These are phyloP conservation scores for Penicillium corylophilum DNA, from an alignment of 2,329 filamentous ascomycete genomes.

Conservation along the genomic window DNA sequence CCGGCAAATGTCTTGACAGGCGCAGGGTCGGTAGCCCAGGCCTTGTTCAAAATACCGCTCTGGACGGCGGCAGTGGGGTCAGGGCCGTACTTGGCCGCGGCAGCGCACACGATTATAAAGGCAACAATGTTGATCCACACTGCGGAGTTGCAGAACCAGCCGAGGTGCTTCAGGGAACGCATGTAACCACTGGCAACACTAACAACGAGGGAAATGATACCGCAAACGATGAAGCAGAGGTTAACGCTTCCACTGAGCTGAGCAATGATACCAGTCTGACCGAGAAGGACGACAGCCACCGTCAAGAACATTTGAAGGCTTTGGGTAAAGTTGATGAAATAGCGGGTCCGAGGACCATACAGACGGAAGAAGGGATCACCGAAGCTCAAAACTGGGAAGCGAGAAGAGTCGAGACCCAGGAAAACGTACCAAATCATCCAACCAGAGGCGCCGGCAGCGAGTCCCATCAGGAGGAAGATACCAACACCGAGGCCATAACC, in stretches of 20 bases:
- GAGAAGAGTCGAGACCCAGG: slow-evolving; percentile 29
- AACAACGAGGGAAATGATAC: slow-evolving; percentile 22
- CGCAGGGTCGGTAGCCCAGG: slow-evolving; percentile 2
- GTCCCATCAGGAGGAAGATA: slow-evolving; percentile 25
- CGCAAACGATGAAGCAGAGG: slow-evolving; percentile 25
- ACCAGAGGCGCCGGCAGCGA: slow-evolving; percentile 16
- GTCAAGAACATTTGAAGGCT: slow-evolving; percentile 30
- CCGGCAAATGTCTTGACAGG: slow-evolving; percentile 16
- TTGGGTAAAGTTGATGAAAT: slow-evolving; percentile 29
- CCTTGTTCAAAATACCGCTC: slow-evolving; percentile 2
- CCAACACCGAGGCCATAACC: slow-evolving; percentile 32
- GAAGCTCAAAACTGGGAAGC: slow-evolving; percentile 28
- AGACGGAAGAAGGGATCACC: slow-evolving; percentile 29
- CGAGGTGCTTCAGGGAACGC: slow-evolving; percentile 24
- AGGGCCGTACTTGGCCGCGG: slow-evolving; percentile 14
- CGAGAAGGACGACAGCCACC: slow-evolving; percentile 29
- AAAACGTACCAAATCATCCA: slow-evolving; percentile 28
- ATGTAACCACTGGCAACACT: slow-evolving; percentile 26
- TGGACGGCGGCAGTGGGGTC: slow-evolving; percentile 15
- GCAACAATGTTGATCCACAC: slow-evolving; percentile 30
- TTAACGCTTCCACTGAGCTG: slow-evolving; percentile 22
- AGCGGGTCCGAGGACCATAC: slow-evolving; percentile 18
- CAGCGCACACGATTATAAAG: slow-evolving; percentile 27
- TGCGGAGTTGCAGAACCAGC: slow-evolving; percentile 25
- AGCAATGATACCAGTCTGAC: slow-evolving; percentile 21